Percentiles rank a stretch among this genome's conserved stretches.
Conservation (phyloP, 495 filamentous ascomycete genomes). For the Chaetomium fimeti region DNA sequence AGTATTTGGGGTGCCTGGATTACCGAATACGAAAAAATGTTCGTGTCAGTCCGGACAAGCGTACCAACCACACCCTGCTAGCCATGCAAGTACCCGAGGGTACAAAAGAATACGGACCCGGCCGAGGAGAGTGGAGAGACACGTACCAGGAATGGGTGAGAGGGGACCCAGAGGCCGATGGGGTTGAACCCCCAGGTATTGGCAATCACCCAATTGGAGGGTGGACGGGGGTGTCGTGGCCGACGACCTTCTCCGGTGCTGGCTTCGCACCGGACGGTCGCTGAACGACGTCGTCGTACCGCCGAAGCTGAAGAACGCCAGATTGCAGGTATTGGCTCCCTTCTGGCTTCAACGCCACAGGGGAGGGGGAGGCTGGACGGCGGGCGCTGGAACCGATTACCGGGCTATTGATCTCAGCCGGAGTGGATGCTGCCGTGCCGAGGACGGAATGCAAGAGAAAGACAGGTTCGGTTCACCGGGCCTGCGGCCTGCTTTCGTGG, state of each 20-base stretch:
- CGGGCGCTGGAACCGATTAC: background rate
- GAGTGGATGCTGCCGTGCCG: background rate
- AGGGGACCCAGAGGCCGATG: conserved; percentile 37
- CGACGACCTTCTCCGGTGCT: conserved; percentile 47
- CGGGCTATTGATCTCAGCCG: conserved; percentile 3
- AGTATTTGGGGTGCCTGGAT: conserved; percentile 46
- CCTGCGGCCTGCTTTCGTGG: background rate
- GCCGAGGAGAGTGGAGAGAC: conserved; percentile 10
- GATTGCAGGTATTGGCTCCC: conserved; percentile 27
- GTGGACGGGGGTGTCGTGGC: conserved; percentile 23
- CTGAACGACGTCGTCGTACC: conserved; percentile 46
- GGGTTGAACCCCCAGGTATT: conserved; percentile 42
- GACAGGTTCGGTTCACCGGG: background rate
- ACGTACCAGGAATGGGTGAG: conserved; percentile 47
- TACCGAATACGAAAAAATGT: background rate
- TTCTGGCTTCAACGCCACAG: background rate
- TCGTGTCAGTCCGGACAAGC: conserved; percentile 10
- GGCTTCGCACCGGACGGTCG: conserved; percentile 41
- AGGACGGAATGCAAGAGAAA: background rate
- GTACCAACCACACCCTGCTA: background rate
- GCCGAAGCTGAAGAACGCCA: conserved; percentile 42
- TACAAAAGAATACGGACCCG: conserved; percentile 22
- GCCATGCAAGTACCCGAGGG: conserved; percentile 17
- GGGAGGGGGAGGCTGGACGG: conserved; percentile 11
- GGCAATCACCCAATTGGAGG: conserved; percentile 38